phyloP scores from a whole-genome alignment of 805 yeast species.

The Clavispora vitiphila region DNA sequence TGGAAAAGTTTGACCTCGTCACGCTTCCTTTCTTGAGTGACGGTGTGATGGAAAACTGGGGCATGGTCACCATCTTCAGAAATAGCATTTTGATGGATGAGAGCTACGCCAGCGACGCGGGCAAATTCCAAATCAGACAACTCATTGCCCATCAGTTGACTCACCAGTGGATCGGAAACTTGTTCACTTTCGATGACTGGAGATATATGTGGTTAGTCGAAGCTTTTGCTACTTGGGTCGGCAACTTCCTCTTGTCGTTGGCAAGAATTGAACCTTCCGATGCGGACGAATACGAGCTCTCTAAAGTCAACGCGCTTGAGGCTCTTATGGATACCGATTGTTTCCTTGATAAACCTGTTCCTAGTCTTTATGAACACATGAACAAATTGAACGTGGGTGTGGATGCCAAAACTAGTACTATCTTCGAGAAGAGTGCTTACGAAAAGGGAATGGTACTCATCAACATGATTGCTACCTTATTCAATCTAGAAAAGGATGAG shows the following conservation, averaged over 20 bases:
- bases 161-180: conserved; percentile 79
- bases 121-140: conserved; percentile 41
- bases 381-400: conserved; percentile 22
- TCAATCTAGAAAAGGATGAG: conserved; percentile 24
- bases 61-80: conserved; percentile 56
- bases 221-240: conserved; percentile 72
- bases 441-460: conserved; percentile 56
- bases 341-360: conserved; percentile 18
- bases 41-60: conserved; percentile 81
- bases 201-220: conserved; percentile 71
- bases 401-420: conserved; percentile 32
- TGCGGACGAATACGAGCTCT: conserved; percentile 8
- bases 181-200: conserved; percentile 64
- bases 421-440: conserved; percentile 49
- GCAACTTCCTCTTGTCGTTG: conserved; percentile 39
- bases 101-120: conserved; percentile 13
- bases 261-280: conserved; percentile 11
- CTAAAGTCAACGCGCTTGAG: conserved; percentile 19
- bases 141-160: conserved; percentile 67
- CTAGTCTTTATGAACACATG: conserved; percentile 34
- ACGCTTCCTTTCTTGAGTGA: conserved; percentile 68
- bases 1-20: conserved; percentile 61
- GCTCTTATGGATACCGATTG: conserved; percentile 34
- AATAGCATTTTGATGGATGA: conserved; percentile 36
- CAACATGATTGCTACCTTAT: conserved; percentile 46